Percentiles rank a stretch among this genome's conserved stretches.
Evolutionary conservation across 345 rosid genomes (phyloP).

Genomic region (Populus tremula): DNA sequence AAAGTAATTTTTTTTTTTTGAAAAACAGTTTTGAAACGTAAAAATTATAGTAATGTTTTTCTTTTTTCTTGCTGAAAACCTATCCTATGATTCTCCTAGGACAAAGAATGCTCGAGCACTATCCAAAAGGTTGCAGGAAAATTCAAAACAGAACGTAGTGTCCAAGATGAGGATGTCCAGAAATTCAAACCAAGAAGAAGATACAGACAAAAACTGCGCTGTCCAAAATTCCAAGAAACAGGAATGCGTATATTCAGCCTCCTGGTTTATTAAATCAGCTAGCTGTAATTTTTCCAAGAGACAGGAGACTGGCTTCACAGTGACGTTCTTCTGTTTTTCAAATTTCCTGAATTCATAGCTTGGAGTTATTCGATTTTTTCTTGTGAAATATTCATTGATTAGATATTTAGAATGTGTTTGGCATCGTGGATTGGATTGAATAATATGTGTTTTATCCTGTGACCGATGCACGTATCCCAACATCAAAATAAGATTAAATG

Average conservation of each 20-base stretch:
- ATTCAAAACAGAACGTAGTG: not conserved
- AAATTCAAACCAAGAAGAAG: not conserved
- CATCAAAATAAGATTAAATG: too few species aligned
- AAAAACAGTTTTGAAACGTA: too few species aligned
- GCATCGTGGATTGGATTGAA: too few species aligned
- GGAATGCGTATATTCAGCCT: not conserved
- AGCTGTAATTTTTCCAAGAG: not conserved
- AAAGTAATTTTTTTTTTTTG: too few species aligned
- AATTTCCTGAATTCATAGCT: not conserved
- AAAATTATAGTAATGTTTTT: too few species aligned
- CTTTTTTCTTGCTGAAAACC: too few species aligned
- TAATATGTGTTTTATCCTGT: too few species aligned
- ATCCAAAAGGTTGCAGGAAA: not conserved
- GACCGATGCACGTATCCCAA: too few species aligned
- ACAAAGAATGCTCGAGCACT: not conserved
- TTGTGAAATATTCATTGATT: not conserved
- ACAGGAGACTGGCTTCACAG: not conserved
- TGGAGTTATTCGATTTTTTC: not conserved
- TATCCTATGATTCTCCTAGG: too few species aligned
- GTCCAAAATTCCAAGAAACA: not conserved
- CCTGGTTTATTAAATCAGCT: not conserved
- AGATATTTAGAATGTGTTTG: too few species aligned
- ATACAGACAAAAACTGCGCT: not conserved
- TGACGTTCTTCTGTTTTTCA: not conserved
- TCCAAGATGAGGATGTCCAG: not conserved